Percentiles rank a stretch among this genome's conserved stretches.
Conservation (phyloP, 2,329 filamentous ascomycete species). For the Phyllosticta citriasiana region DNA sequence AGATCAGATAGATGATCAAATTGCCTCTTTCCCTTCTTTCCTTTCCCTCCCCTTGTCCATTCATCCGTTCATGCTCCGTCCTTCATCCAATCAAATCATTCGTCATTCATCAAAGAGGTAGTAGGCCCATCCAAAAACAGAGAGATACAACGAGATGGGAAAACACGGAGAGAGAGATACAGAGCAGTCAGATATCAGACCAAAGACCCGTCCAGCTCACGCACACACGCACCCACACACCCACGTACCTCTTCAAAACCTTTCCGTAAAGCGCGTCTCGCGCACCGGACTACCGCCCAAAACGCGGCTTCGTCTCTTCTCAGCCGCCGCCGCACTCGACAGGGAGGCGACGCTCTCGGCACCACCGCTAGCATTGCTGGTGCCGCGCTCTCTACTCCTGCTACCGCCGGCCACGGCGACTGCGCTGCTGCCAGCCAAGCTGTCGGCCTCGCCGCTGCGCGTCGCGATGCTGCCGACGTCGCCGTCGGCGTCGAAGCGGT, state of each 20-base stretch:
- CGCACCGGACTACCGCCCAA: not conserved
- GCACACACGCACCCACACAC: no score
- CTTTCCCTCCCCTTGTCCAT: no score
- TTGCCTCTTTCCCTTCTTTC: no score
- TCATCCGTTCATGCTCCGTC: no score
- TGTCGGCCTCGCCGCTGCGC: constrained; percentile 17
- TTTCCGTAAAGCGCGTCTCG: constrained; percentile 4
- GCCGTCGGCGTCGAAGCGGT: constrained; percentile 14
- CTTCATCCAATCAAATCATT: no score
- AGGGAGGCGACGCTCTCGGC: not conserved
- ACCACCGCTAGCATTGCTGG: not conserved
- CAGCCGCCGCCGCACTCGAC: not conserved
- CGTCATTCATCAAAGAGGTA: no score
- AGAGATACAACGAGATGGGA: no score
- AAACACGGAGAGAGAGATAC: no score
- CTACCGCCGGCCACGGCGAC: not conserved
- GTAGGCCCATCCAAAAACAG: no score
- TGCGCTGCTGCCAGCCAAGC: constrained; percentile 9
- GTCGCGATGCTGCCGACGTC: not conserved
- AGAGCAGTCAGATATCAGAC: no score
- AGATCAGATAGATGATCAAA: no score
- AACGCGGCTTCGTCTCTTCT: not conserved
- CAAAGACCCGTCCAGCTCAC: no score
- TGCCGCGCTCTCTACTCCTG: not conserved
- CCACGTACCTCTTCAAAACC: not conserved